phyloP scores from a whole-genome alignment of 2,329 filamentous ascomycete species.

The Botryotinia convoluta region DNA sequence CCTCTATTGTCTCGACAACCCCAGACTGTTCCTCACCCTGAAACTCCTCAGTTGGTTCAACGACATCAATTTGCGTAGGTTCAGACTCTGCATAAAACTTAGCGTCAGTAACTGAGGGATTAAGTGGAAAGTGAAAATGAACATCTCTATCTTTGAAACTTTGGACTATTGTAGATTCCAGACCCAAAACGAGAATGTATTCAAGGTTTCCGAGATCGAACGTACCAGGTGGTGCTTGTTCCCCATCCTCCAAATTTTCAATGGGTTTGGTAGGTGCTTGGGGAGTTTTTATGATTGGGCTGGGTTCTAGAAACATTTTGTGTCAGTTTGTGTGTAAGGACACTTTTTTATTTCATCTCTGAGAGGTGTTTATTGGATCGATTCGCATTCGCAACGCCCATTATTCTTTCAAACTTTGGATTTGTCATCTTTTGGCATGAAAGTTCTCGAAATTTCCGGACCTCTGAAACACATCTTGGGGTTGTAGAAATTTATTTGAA shows the following conservation, averaged over 20 bases:
- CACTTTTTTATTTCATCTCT: not conserved
- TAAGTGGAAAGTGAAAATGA: not conserved
- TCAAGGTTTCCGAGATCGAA: conserved; percentile 6
- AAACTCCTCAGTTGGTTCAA: not conserved
- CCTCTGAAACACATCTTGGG: not conserved
- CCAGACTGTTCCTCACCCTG: not conserved
- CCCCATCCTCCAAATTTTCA: not conserved
- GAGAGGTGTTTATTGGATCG: not conserved
- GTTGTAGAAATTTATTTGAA: not conserved
- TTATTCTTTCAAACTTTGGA: not conserved
- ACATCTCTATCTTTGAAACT: conserved; percentile 1
- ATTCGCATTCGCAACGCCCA: not conserved
- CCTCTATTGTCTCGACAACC: not conserved
- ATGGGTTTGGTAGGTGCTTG: not conserved
- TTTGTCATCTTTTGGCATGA: not conserved
- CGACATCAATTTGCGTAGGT: not conserved
- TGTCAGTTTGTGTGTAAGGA: not conserved
- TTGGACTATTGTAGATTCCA: conserved; percentile 1
- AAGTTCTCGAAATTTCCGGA: not conserved
- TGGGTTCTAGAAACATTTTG: not conserved
- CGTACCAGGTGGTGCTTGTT: conserved; percentile 8
- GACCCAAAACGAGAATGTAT: conserved; percentile 1
- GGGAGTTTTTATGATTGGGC: not conserved
- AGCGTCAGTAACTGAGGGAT: not conserved
- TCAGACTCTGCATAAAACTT: not conserved